Evolutionary conservation across 1,284 basidiomycete species (phyloP).

Genomic region (Sporisorium reilianum): DNA sequence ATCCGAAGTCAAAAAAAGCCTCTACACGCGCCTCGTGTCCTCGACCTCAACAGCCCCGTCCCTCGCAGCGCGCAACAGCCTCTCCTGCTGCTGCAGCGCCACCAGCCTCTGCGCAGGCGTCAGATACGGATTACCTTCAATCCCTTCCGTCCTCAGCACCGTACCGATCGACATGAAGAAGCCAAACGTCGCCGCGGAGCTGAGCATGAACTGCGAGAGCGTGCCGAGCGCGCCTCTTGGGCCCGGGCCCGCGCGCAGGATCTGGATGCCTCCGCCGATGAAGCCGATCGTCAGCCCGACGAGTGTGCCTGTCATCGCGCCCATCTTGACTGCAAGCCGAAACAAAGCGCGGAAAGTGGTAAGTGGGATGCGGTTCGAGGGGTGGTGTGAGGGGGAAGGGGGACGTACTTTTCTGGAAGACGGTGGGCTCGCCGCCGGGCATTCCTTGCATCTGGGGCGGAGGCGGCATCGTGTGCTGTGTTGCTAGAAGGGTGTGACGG

Average conservation of each 20-base stretch:
- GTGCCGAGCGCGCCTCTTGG: constrained; percentile 61
- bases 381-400: neutral
- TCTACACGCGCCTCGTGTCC: constrained; percentile 12
- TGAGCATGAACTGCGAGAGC: constrained; percentile 65
- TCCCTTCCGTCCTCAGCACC: constrained; percentile 60
- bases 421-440: constrained; percentile 44
- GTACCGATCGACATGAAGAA: constrained; percentile 68
- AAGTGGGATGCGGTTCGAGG: neutral
- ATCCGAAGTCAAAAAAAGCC: neutral
- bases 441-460: constrained; percentile 49
- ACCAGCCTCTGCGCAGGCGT: constrained; percentile 28
- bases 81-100: constrained; percentile 33
- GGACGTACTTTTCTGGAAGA: constrained; percentile 55
- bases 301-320: constrained; percentile 66
- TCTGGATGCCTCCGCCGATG: constrained; percentile 66
- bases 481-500: neutral
- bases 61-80: constrained; percentile 10
- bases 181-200: constrained; percentile 65
- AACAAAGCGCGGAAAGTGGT: neutral
- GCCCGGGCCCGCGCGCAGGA: constrained; percentile 63
- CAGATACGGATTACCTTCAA: constrained; percentile 35
- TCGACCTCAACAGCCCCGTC: constrained; percentile 8
- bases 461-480: constrained; percentile 29
- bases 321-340: constrained; percentile 58
- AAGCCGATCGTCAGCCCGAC: constrained; percentile 67